Evolutionary conservation across 2,329 filamentous ascomycete genomes (phyloP).

Genomic region (Alternaria panax): DNA sequence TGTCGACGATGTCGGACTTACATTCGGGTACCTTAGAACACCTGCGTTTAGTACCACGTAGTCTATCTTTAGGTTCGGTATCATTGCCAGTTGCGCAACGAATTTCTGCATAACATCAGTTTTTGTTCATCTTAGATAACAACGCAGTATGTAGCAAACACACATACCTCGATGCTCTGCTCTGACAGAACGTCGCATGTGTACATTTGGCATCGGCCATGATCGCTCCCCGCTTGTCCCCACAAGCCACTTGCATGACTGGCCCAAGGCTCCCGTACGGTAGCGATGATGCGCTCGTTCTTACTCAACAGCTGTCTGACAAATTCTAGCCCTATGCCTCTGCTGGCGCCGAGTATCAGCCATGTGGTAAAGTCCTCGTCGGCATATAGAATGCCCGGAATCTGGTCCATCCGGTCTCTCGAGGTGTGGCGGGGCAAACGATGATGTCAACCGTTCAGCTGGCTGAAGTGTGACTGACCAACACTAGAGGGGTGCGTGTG

Average conservation of each 20-base stretch:
- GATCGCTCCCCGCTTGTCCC: constrained; percentile 53
- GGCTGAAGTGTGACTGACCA: constrained; percentile 1
- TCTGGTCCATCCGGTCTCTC: constrained; percentile 50
- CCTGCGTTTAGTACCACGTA: constrained; percentile 66
- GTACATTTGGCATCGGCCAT: constrained; percentile 57
- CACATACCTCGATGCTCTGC: constrained; percentile 57
- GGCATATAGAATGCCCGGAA: constrained; percentile 53
- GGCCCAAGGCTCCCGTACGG: constrained; percentile 55
- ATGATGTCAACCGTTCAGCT: constrained; percentile 21
- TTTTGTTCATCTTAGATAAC: not conserved
- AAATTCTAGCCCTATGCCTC: constrained; percentile 62
- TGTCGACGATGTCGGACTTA: constrained; percentile 42
- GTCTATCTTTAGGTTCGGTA: constrained; percentile 58
- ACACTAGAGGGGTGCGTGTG: not conserved
- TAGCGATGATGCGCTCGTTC: constrained; percentile 61
- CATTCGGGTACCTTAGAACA: constrained; percentile 64
- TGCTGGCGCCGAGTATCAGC: constrained; percentile 57
- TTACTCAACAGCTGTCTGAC: constrained; percentile 58
- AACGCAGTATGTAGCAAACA: not conserved
- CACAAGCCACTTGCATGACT: constrained; percentile 52
- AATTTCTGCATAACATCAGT: constrained; percentile 48
- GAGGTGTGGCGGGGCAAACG: constrained; percentile 22
- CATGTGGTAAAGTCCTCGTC: constrained; percentile 54
- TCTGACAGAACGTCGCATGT: constrained; percentile 63
- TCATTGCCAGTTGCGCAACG: constrained; percentile 49